phyloP scores from a whole-genome alignment of 108 stramenopile species.

The Nitzschia sp. region DNA sequence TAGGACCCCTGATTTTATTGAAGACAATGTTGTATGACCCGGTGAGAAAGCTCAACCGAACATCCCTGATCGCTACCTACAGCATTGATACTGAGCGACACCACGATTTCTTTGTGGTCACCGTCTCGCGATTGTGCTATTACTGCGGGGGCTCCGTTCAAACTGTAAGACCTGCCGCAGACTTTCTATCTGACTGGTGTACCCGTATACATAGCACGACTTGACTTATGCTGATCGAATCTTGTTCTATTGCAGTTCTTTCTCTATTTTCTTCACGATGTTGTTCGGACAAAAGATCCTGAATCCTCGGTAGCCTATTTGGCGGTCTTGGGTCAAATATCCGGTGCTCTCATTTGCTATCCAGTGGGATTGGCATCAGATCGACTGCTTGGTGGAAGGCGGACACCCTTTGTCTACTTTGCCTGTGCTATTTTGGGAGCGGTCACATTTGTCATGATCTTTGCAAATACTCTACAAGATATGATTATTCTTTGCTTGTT shows the following conservation, averaged over 20 bases:
- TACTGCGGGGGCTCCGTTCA: conserved; percentile 64
- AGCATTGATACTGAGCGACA: conserved; percentile 42
- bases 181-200: too few species aligned
- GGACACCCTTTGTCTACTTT: conserved; percentile 61
- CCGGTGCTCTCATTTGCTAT: conserved; percentile 48
- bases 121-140: conserved; percentile 61
- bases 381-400: conserved; percentile 28
- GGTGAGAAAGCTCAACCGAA: conserved; percentile 24
- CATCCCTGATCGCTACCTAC: conserved; percentile 37
- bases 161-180: conserved; percentile 37
- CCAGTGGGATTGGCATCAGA: conserved; percentile 62
- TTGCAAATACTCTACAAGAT: conserved; percentile 30
- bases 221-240: too few species aligned
- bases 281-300: conserved; percentile 39
- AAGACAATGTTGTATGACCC: conserved; percentile 51
- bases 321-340: conserved; percentile 46
- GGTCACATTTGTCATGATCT: conserved; percentile 38
- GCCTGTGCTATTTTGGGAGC: conserved; percentile 46
- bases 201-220: too few species aligned
- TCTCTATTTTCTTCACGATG: conserved; percentile 46
- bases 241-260: conserved; percentile 19
- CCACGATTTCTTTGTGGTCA: conserved; percentile 65
- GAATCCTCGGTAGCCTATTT: conserved; percentile 48
- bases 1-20: conserved; percentile 35
- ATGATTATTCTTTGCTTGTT: conserved; percentile 40